phyloP scores from a whole-genome alignment of 495 filamentous ascomycete species.

The Xylaria flabelliformis region DNA sequence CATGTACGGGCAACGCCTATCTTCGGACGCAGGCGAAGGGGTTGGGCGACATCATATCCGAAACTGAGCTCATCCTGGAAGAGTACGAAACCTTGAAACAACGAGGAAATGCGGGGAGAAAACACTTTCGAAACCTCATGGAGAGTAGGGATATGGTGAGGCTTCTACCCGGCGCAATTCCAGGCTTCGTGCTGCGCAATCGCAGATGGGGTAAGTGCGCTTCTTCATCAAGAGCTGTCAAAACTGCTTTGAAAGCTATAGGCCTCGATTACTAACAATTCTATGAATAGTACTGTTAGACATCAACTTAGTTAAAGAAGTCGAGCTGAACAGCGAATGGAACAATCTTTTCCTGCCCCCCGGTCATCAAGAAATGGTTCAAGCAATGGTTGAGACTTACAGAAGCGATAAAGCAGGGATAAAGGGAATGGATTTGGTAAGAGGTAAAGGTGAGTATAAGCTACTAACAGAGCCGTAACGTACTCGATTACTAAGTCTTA shows the following conservation, averaged over 20 bases:
- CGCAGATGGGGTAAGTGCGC: neutral
- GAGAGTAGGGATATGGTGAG: neutral
- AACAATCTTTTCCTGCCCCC: neutral
- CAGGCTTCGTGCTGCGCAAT: neutral
- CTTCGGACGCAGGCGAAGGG: accelerated
- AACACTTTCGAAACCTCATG: neutral
- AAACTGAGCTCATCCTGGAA: neutral
- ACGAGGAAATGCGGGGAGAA: neutral
- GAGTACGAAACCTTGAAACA: neutral
- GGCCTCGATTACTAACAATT: neutral
- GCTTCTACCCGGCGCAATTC: neutral
- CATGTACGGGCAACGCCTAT: neutral
- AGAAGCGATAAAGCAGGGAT: neutral
- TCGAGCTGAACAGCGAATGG: neutral
- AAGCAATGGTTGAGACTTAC: neutral
- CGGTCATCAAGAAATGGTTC: neutral
- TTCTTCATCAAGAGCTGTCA: neutral
- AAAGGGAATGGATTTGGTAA: neutral
- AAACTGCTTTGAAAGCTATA: too few relatives aligned
- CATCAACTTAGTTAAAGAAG: neutral
- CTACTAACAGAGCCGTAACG: neutral
- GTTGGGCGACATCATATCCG: neutral
- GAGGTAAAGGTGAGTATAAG: neutral
- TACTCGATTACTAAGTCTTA: neutral
- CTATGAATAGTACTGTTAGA: neutral